Evolutionary conservation across 2,329 filamentous ascomycete genomes (phyloP).

Genomic region (Davidsoniella eucalypti): DNA sequence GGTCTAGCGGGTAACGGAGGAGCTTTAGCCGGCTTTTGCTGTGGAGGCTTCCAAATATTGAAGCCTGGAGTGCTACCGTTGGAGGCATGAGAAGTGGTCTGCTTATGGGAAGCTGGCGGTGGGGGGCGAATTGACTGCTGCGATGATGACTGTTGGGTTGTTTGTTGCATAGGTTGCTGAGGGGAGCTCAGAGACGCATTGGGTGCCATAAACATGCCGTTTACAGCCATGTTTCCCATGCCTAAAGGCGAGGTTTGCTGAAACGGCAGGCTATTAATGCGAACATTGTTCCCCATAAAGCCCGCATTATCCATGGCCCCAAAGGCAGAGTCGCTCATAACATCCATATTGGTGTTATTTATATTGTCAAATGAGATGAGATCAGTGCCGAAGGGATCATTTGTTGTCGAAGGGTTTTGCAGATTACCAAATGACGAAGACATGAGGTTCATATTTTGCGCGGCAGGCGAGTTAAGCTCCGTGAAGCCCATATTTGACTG

Average conservation of each 20-base stretch:
- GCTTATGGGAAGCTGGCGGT: constrained; percentile 5
- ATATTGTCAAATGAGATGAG: constrained; percentile 4
- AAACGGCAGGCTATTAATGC: constrained; percentile 1
- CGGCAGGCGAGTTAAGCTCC: no score
- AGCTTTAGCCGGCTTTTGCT: constrained; percentile 24
- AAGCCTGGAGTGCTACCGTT: constrained; percentile 16
- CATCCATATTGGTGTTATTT: background rate
- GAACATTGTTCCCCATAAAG: constrained; percentile 1
- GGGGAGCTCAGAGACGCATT: background rate
- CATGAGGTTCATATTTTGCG: background rate
- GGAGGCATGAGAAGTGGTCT: background rate
- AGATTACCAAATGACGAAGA: background rate
- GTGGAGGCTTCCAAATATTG: constrained; percentile 21
- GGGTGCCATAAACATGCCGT: background rate
- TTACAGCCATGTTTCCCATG: no score
- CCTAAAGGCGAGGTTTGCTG: background rate
- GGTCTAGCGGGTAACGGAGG: constrained; percentile 17
- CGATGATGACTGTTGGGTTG: constrained; percentile 12
- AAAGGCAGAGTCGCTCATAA: background rate
- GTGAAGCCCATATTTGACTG: no score
- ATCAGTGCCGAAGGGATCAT: constrained; percentile 2
- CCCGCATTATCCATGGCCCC: background rate
- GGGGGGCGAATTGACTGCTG: constrained; percentile 9
- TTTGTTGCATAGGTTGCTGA: constrained; percentile 10
- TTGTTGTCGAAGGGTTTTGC: background rate